Evolutionary conservation across 495 filamentous ascomycete genomes (phyloP).

Genomic region (Penicillium coprophilum): DNA sequence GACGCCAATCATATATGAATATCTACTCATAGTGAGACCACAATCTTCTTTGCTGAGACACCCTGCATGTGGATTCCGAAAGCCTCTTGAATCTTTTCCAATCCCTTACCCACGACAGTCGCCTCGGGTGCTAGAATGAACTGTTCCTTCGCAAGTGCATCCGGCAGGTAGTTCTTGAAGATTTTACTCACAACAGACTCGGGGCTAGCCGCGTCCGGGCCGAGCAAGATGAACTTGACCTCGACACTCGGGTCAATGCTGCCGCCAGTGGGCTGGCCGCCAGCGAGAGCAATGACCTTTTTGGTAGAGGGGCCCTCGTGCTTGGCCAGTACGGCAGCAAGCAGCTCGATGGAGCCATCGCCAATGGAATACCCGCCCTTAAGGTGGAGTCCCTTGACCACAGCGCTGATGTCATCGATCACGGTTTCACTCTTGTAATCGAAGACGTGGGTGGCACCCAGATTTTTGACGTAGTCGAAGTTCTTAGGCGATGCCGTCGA

Average conservation of each 20-base stretch:
- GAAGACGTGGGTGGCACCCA: conserved; percentile 58
- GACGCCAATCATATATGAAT: not conserved
- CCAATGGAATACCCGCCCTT: not conserved
- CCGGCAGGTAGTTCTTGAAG: not conserved
- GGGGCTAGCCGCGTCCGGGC: not conserved
- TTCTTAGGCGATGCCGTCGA: conserved; percentile 54
- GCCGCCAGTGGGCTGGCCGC: not conserved
- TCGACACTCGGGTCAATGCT: not conserved
- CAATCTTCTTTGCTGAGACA: conserved; percentile 40
- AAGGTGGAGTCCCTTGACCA: conserved; percentile 10
- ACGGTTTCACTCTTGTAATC: conserved; percentile 53
- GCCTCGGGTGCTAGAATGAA: not conserved
- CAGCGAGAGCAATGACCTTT: not conserved
- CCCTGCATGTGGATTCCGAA: conserved; percentile 35
- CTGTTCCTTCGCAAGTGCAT: not conserved
- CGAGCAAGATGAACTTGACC: not conserved
- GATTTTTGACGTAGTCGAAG: conserved; percentile 46
- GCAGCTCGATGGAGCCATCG: not conserved
- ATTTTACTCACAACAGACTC: not conserved
- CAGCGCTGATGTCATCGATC: conserved; percentile 23
- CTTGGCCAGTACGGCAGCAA: not conserved
- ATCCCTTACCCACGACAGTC: conserved; percentile 27
- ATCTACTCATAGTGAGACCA: conserved; percentile 9
- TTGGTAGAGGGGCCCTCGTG: not conserved
- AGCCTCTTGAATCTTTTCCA: conserved; percentile 37